Evolutionary conservation across 352 stramenopile genomes (phyloP), one percentile per base, ranked within the genome.

Genomic region (Globisporangium alternatum): DNA sequence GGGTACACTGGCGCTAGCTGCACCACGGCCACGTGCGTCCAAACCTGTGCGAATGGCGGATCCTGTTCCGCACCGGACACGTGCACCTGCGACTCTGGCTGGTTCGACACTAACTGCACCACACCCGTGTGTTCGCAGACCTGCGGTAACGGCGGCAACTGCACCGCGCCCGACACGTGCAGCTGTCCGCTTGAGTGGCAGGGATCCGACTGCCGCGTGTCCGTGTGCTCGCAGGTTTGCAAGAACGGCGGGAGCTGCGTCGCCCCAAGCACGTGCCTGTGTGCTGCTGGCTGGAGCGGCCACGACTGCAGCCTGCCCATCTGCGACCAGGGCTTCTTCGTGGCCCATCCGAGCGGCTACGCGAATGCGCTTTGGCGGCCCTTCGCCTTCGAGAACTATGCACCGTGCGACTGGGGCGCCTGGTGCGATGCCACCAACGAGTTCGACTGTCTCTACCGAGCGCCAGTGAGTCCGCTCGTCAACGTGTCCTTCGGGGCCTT

Each of bases 41-140:
- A 99, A 69, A 69, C 37, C 0, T 99, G 97, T 72, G 60, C 69
- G 15, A 90, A 98, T 64, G 86, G 84, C 41, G 96, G 94, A 2
- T 41, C 53, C 25, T 99, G 97, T 65, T 81, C 76, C 2, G 90
- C 91, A 6, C 97, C 97, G 2, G 97, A 99, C 69, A 98, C 95
- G 2, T 99, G 97, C 64, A 58, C 71, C 2, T 99, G 96, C 68
- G 39, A 66, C 10, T 58, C 62, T 7, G 97, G 97, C 0, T 99
- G 97, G 97, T 98, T 98, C 65, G 96, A 98, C 64, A 60, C 90
- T 0, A 99, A 99, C 71, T 99, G 97, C 71, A 98, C 95, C 2
- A 98, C 96, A 5, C 97, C 97, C 0, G 95, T 99, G 22, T 99
- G 96, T 62, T 60, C 77, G 7, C 90, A 98, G 71, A 99, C 97